These are phyloP conservation scores for Dichotomopilus funicola DNA, from an alignment of 2,329 filamentous ascomycete genomes.

Conservation along the genomic window DNA sequence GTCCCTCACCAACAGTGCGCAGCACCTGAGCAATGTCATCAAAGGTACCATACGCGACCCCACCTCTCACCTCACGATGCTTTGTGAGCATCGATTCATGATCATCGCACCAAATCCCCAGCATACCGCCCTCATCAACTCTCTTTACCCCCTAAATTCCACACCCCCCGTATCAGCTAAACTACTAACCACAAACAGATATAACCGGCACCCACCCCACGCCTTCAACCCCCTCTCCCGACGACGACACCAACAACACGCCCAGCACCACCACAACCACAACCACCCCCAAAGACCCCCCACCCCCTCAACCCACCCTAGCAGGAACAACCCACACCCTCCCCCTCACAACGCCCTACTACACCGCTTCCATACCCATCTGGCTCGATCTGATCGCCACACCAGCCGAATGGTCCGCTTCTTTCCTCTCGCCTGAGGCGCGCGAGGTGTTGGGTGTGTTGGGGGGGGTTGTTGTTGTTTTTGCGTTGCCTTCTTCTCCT, in stretches of 20 bases:
- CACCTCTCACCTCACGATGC: neutral
- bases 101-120: neutral
- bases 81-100: neutral
- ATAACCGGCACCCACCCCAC: slow-evolving; percentile 20
- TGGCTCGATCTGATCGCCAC: slow-evolving; percentile 58
- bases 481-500: slow-evolving; percentile 33
- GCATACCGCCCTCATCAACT: neutral
- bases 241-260: neutral
- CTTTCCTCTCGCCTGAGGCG: slow-evolving; percentile 56
- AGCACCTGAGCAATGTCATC: slow-evolving; percentile 44
- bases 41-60: slow-evolving; percentile 38
- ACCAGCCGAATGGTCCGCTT: slow-evolving; percentile 47
- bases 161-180: too few species aligned
- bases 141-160: too few species aligned
- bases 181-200: slow-evolving; percentile 25
- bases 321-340: slow-evolving; percentile 56
- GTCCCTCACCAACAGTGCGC: slow-evolving; percentile 40
- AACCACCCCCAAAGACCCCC: slow-evolving; percentile 16
- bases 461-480: slow-evolving; percentile 52
- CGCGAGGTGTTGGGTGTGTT: slow-evolving; percentile 55
- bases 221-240: neutral
- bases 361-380: slow-evolving; percentile 53
- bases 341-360: slow-evolving; percentile 53
- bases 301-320: slow-evolving; percentile 30
- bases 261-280: neutral